Base-by-base conservation (phyloP, 768 basidiomycete genomes). In the Rubroboletus satanas region DNA sequence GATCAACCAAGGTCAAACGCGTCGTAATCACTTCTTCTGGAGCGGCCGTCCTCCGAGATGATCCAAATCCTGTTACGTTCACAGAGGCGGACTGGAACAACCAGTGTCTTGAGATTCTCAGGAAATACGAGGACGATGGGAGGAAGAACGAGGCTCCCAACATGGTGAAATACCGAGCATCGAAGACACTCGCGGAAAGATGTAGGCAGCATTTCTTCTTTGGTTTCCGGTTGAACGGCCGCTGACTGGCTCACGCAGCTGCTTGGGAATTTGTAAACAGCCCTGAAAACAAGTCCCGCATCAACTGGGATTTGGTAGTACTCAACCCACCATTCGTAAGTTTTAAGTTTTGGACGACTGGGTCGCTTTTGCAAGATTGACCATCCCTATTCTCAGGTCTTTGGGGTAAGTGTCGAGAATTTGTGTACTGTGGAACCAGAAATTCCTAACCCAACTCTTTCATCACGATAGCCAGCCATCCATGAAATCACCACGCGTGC, bases 1-100 rank as follows among this genome's bases (percentile, higher is more conserved):
- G 60, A 42, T 58, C 61, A 74, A 80, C 48, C 58, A 75, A 15
- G 9, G 74, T 92, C 59, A 83, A 87, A 65, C 81, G 90, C 4
- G 73, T 93, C 41, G 81, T 90, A 8, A 68, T 88, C 54, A 88
- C 86, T 0, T 83, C 83, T 10, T 89, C 87, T 2, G 73, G 67
- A 44, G 86, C 80, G 1, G 71, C 83, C 0, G 62, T 87, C 12
- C 56, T 78, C 2, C 57, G 62, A 4, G 55, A 68, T 0, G 58
- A 59, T 0, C 66, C 73, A 1, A 61, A 61, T 0, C 58, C 67
- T 0, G 31, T 39, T 0, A 69, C 71, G 1, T 80, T 75, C 60
- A 72, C 65, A 37, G 83, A 87, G 62, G 56, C 60, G 12, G 75
- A 88, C 67, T 90, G 88, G 89, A 85, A 87, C 60, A 66, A 80